Percentiles rank a stretch among this genome's conserved stretches.
phyloP scores from a whole-genome alignment of 2,329 filamentous ascomycete genomes.

The Ophiognomonia clavigignenti-juglandacearum region DNA sequence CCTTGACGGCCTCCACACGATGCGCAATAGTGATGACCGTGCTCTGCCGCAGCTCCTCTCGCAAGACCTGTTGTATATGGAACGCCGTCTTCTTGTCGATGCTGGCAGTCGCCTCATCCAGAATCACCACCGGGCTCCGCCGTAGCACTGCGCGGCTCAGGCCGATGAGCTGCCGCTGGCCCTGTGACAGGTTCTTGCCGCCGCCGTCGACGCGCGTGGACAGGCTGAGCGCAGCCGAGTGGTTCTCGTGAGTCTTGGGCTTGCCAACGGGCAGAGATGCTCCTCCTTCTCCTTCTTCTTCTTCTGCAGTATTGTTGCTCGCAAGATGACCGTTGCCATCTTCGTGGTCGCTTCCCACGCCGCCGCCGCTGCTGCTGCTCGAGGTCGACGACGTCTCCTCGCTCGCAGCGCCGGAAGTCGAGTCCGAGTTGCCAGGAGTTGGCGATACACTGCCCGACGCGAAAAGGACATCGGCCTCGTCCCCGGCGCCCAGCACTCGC shows the following conservation, averaged over 20 bases:
- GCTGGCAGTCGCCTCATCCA: constrained; percentile 62
- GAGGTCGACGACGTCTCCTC: constrained; percentile 5
- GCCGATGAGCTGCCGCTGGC: constrained; percentile 58
- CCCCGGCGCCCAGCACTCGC: constrained; percentile 50
- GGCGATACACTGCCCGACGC: constrained; percentile 4
- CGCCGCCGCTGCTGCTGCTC: constrained; percentile 5
- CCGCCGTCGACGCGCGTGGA: constrained; percentile 51
- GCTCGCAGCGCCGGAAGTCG: constrained; percentile 1
- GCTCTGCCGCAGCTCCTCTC: constrained; percentile 48
- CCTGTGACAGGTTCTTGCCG: constrained; percentile 58
- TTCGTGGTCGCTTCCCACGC: background rate
- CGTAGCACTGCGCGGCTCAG: constrained; percentile 57
- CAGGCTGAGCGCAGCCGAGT: constrained; percentile 33
- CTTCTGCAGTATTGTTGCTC: background rate
- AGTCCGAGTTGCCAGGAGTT: constrained; percentile 2
- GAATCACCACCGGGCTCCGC: constrained; percentile 53
- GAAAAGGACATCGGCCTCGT: constrained; percentile 4
- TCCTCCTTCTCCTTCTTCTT: too few species aligned
- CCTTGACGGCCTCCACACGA: constrained; percentile 56
- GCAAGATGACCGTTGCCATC: background rate
- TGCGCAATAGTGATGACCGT: constrained; percentile 66
- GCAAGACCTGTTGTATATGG: constrained; percentile 52
- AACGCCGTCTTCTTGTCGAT: constrained; percentile 56
- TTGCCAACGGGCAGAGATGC: constrained; percentile 34
- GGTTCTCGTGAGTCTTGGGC: constrained; percentile 12